Evolutionary conservation across 192 early-diverging fungal species (phyloP), one percentile per base, ranked within the genome.

Genomic region (Jimgerdemannia lactiflua): DNA sequence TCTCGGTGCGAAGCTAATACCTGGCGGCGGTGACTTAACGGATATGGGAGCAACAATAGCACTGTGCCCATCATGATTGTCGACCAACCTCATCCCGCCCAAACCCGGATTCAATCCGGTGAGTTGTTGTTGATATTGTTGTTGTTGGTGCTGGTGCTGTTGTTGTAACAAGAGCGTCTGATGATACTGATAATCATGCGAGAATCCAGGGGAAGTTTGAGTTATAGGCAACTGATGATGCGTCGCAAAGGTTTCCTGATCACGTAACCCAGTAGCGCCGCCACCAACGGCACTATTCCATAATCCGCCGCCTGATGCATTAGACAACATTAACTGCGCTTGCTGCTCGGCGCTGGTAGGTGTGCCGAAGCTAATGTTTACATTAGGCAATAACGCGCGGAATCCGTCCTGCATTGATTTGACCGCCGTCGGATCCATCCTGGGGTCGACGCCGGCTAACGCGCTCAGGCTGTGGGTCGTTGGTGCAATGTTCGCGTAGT

Each of bases 311-410:
- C 78, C 40, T 54, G 74, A 17, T 74, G 81, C 39, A 74, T 79
- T 65, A 75, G 76, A 66, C 75, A 75, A 14, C 71, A 72, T 49
- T 74, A 70, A 29, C 68, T 77, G 70, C 42, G 64, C 65, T 67
- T 69, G 69, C 42, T 64, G 71, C 9, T 69, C 43, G 65, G 75
- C 65, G 29, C 71, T 42, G 69, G 83, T 64, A 54, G 73, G 67
- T 11, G 79, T 75, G 68, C 83, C 81, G 76, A 88, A 89, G n/a
- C 86, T 88, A 59, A 89, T 80, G 80, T 86, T 89, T n/a, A 86
- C 85, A 77, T 89, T 88, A 44, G 88, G 88, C 69, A 89, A 85
- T 7, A 89, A 65, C 20, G 88, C 86, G 73, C 86, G 74, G 66
- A 89, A 80, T 39, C 85, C 89, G 18, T 88, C 83, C 7, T 86